Conservation (phyloP, 129 eudicot genomes). For the Lonicera japonica region DNA sequence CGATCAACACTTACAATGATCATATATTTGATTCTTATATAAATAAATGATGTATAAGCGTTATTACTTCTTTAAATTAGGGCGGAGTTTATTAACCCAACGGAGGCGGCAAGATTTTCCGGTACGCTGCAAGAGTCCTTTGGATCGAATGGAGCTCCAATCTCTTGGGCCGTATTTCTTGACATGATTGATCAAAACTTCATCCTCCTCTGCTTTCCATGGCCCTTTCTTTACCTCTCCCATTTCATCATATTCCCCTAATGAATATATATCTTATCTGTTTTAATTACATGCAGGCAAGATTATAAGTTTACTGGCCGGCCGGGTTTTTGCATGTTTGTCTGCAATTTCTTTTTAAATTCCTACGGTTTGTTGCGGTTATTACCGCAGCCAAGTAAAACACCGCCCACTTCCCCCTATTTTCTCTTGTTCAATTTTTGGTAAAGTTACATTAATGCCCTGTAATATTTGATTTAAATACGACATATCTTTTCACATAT, state of each 20-base stretch:
- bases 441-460: too few species aligned
- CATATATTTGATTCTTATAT: too few species aligned
- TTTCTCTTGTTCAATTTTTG: too few species aligned
- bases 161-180: conserved; percentile 67
- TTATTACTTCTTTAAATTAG: conserved; percentile 63
- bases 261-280: too few species aligned
- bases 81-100: conserved; percentile 93
- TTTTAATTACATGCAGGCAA: neutral
- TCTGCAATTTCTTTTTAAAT: too few species aligned
- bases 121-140: conserved; percentile 75
- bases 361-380: too few species aligned
- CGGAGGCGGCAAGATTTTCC: conserved; percentile 92
- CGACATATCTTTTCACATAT: too few species aligned
- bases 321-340: too few species aligned
- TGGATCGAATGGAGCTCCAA: conserved; percentile 99
- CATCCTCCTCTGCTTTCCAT: conserved; percentile 85
- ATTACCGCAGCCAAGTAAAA: too few species aligned
- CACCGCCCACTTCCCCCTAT: too few species aligned
- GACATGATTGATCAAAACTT: conserved; percentile 59
- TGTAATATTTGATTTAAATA: too few species aligned
- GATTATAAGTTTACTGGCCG: neutral
- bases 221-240: conserved; percentile 73
- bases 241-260: conserved; percentile 22
- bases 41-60: neutral
- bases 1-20: neutral